phyloP scores from a whole-genome alignment of 2,329 filamentous ascomycete genomes.

The Cytospora leucostoma region DNA sequence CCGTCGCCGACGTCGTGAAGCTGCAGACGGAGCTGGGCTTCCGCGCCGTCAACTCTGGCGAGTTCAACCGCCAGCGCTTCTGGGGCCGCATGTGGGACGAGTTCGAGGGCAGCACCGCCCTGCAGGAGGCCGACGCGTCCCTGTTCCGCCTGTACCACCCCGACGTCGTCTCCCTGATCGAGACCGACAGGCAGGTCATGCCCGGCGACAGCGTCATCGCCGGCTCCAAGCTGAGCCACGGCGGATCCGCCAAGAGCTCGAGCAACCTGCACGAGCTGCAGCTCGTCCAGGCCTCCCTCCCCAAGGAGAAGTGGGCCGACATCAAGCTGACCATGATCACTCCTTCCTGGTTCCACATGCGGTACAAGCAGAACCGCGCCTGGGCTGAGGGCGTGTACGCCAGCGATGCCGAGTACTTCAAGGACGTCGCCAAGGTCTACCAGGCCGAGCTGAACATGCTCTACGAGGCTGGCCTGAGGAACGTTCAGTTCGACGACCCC shows the following conservation, averaged over 20 bases:
- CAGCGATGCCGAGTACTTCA: slow-evolving; percentile 63
- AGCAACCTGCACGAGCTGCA: slow-evolving; percentile 54
- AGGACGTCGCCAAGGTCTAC: slow-evolving; percentile 66
- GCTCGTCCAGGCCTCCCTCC: slow-evolving; percentile 48
- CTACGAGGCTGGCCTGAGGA: slow-evolving; percentile 63
- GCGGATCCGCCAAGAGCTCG: slow-evolving; percentile 41
- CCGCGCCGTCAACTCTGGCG: slow-evolving; percentile 69
- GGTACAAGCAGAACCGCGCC: slow-evolving; percentile 57
- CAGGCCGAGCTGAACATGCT: slow-evolving; percentile 62
- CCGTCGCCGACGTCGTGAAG: slow-evolving; percentile 67
- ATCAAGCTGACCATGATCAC: slow-evolving; percentile 59
- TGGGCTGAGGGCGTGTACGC: slow-evolving; percentile 58
- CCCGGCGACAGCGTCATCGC: slow-evolving; percentile 58
- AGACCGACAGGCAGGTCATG: slow-evolving; percentile 56
- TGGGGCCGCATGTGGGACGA: slow-evolving; percentile 58
- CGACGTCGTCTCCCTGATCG: slow-evolving; percentile 56
- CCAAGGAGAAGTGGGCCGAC: slow-evolving; percentile 50
- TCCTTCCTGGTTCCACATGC: slow-evolving; percentile 55
- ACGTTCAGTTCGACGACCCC: slow-evolving; percentile 69
- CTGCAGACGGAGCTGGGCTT: slow-evolving; percentile 68
- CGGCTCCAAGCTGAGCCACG: slow-evolving; percentile 48
- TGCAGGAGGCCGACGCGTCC: slow-evolving; percentile 52
- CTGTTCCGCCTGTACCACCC: slow-evolving; percentile 58
- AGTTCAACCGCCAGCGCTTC: slow-evolving; percentile 60
- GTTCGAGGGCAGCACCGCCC: slow-evolving; percentile 50